Percentiles rank a stretch among this genome's conserved stretches.
Evolutionary conservation across 805 yeast species (phyloP).

Genomic region (Kazachstania taianensis): DNA sequence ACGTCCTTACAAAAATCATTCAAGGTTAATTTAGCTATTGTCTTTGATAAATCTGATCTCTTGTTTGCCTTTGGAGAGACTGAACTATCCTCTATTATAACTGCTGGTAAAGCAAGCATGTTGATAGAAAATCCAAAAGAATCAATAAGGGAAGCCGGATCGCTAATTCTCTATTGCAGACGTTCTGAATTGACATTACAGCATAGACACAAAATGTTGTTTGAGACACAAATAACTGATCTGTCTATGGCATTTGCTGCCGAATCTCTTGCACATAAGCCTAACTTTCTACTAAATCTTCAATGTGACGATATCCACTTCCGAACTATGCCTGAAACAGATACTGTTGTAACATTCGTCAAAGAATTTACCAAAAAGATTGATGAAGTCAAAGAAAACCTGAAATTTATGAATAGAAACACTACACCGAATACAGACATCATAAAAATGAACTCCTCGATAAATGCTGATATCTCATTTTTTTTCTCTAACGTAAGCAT

Average conservation of each 20-base stretch:
- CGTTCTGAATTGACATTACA: constrained; percentile 15
- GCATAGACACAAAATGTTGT: constrained; percentile 11
- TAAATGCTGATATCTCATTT: constrained; percentile 5
- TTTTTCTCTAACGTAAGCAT: constrained; percentile 17
- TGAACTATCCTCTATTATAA: constrained; percentile 9
- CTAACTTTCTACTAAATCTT: constrained; percentile 11
- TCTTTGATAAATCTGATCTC: constrained; percentile 17
- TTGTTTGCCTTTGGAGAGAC: constrained; percentile 12
- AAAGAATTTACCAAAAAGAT: constrained; percentile 6
- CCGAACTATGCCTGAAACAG: constrained; percentile 16
- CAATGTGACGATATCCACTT: constrained; percentile 17
- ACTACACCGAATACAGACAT: not conserved
- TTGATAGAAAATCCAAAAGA: constrained; percentile 17
- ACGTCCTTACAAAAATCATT: constrained; percentile 6
- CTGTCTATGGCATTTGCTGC: constrained; percentile 13
- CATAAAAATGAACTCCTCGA: not conserved
- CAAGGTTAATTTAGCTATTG: constrained; percentile 12
- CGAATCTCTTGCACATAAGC: constrained; percentile 11
- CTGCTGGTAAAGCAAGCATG: constrained; percentile 14
- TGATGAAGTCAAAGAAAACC: constrained; percentile 1
- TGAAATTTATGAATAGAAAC: constrained; percentile 5
- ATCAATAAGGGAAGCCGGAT: constrained; percentile 15
- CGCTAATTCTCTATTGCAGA: constrained; percentile 15
- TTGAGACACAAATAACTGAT: constrained; percentile 16
- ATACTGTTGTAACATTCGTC: constrained; percentile 9